These are phyloP conservation scores for Udeniomyces megalosporus DNA, from an alignment of 768 basidiomycete genomes.

Conservation along the genomic window DNA sequence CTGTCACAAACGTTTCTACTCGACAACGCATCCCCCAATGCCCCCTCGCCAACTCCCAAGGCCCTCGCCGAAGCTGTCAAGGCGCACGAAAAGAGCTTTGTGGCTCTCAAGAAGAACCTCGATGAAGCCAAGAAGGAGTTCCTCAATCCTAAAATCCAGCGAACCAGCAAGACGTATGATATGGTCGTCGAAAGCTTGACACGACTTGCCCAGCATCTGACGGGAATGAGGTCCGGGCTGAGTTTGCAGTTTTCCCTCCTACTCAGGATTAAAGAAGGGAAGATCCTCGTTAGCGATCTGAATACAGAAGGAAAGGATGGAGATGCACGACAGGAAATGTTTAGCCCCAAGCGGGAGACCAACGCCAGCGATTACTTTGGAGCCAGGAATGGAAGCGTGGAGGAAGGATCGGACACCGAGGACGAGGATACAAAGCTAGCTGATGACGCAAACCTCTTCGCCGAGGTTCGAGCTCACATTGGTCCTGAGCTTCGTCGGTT, in stretches of 20 bases:
- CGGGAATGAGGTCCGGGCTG: constrained; percentile 70
- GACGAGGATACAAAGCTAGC: constrained; percentile 21
- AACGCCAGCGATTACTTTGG: neutral
- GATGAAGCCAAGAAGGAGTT: constrained; percentile 72
- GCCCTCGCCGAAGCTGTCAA: constrained; percentile 59
- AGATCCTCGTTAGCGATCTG: constrained; percentile 5
- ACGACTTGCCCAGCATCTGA: constrained; percentile 82
- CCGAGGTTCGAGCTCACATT: constrained; percentile 25
- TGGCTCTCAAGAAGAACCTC: constrained; percentile 68
- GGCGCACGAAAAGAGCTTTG: constrained; percentile 77
- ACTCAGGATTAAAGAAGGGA: constrained; percentile 34
- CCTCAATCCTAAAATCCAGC: constrained; percentile 30
- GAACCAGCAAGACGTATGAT: constrained; percentile 49
- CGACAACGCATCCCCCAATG: constrained; percentile 36
- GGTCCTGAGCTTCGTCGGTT: constrained; percentile 24
- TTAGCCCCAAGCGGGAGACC: neutral
- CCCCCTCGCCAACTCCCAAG: constrained; percentile 13
- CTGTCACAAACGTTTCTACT: constrained; percentile 74
- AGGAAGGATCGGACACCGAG: constrained; percentile 22
- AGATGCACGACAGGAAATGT: neutral
- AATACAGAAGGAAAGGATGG: too few species aligned
- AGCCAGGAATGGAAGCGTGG: neutral
- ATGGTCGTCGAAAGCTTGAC: constrained; percentile 76
- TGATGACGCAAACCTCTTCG: constrained; percentile 24
- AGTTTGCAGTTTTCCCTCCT: constrained; percentile 68